These are phyloP conservation scores for Lipomyces japonicus DNA, from an alignment of 805 yeast species.

Conservation along the genomic window DNA sequence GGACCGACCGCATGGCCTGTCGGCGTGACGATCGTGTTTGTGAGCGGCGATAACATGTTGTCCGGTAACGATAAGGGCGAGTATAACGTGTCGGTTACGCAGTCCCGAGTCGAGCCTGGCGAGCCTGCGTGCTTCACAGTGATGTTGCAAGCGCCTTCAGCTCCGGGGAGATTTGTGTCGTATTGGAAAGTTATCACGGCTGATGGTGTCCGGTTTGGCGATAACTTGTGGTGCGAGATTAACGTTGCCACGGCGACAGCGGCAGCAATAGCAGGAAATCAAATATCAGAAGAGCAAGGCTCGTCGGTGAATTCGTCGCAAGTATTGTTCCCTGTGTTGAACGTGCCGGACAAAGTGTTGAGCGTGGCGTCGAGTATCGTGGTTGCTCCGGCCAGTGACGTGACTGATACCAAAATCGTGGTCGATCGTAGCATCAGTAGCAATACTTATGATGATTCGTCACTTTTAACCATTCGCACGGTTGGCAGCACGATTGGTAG, in stretches of 20 bases:
- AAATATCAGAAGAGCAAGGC: too few relatives aligned
- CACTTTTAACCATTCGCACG: neutral
- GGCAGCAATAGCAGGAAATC: conserved; percentile 22
- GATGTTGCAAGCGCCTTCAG: conserved; percentile 18
- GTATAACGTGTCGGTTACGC: conserved; percentile 9
- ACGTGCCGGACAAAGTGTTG: conserved; percentile 1
- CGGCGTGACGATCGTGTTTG: conserved; percentile 16
- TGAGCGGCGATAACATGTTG: conserved; percentile 16
- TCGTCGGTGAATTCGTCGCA: too few relatives aligned
- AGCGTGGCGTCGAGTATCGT: conserved; percentile 6
- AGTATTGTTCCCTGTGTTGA: conserved; percentile 20
- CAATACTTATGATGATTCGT: conserved; percentile 4
- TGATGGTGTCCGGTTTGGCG: conserved; percentile 23
- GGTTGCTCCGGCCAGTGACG: conserved; percentile 13
- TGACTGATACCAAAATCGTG: conserved; percentile 5
- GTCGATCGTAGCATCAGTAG: conserved; percentile 7
- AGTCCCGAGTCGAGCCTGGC: conserved; percentile 15
- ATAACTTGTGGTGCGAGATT: conserved; percentile 17
- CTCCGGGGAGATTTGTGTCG: conserved; percentile 12
- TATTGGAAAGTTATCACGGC: conserved; percentile 18
- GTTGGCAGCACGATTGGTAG: too few relatives aligned
- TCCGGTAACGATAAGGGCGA: neutral
- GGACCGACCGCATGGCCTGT: conserved; percentile 23
- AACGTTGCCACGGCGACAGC: conserved; percentile 4
- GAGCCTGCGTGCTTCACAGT: conserved; percentile 23